Evolutionary conservation across 768 basidiomycete species (phyloP).

Genomic region (Serendipita sp.): DNA sequence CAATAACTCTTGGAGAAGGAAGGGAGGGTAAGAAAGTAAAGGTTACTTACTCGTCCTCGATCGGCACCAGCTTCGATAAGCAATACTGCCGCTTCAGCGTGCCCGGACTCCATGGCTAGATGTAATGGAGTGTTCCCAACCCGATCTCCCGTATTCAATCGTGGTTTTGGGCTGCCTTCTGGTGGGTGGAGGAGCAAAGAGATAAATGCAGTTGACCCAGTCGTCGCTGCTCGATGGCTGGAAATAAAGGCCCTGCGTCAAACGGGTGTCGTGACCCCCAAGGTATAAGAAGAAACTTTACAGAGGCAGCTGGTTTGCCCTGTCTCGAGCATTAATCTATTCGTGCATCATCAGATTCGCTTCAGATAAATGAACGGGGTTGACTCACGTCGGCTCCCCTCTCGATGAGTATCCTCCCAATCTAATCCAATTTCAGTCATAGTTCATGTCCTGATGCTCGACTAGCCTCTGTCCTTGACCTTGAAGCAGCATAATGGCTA

Average conservation of each 20-base stretch:
- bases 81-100: conserved; percentile 76
- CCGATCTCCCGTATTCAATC: conserved; percentile 74
- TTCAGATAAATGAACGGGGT: too few species aligned
- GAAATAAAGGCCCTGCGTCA: too few species aligned
- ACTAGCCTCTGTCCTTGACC: conserved; percentile 62
- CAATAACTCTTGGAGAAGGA: not conserved
- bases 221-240: conserved; percentile 92
- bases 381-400: conserved; percentile 67
- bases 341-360: too few species aligned
- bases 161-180: conserved; percentile 53
- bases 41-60: conserved; percentile 53
- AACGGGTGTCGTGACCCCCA: not conserved
- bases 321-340: conserved; percentile 63
- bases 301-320: conserved; percentile 83
- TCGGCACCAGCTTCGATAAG: conserved; percentile 94
- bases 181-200: conserved; percentile 71
- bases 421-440: conserved; percentile 29
- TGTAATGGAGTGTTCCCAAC: conserved; percentile 90
- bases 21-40: not conserved
- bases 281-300: conserved; percentile 21
- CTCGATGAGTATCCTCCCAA: conserved; percentile 69
- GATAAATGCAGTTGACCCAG: conserved; percentile 81
- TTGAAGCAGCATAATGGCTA: conserved; percentile 89
- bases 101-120: conserved; percentile 91
- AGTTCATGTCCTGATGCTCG: not conserved